Evolutionary conservation across 2,329 filamentous ascomycete species (phyloP), one percentile per base, ranked within the genome.

Genomic region (Parastagonospora avenae): DNA sequence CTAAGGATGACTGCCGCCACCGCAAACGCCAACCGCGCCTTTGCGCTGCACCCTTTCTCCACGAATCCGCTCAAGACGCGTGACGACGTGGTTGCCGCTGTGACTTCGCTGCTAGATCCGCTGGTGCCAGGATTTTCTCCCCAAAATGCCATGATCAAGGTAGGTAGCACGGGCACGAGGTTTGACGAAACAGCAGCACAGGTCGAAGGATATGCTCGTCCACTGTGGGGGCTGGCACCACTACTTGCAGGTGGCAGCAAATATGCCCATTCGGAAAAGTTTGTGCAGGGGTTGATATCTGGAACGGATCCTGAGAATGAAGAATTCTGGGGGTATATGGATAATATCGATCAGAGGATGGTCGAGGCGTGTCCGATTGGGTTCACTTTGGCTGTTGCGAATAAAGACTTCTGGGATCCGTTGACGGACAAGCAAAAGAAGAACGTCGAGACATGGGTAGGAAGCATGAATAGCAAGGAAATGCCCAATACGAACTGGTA

Each of bases 301-400:
- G 90, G 89, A 0, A 91, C 88, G 0, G 84, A 92, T 61, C 88
- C 88, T 0, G 79, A 85, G 38, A 83, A 77, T 50, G 79, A 83
- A 0, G 89, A 92, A 72, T 92, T 87, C 64, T 93, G 89, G 89
- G 89, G 89, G 0, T 85, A 84, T 48, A 88, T 90, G 57, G 81
- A 85, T 58, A 88, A 92, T 66, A 85, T 87, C 50, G 90, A 92
- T 66, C 89, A 92, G 77, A 79, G 89, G 24, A 92, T 92, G 90
- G 90, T 92, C 2, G 90, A 93, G 70, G 90, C 91, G 81, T 92
- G 89, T 66, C 89, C 89, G 1, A 80, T 92, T 51, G 90, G 89
- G 0, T 92, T 85, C 63, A 84, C 88, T 1, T 77, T 93, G 46
- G 88, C 88, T 29, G 86, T 91, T 45, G 88, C 86, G 30, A 78